Percentiles rank a stretch among this genome's conserved stretches.
These are phyloP conservation scores for Epichloe bromicola DNA, from an alignment of 2,329 filamentous ascomycete genomes.

Conservation along the genomic window DNA sequence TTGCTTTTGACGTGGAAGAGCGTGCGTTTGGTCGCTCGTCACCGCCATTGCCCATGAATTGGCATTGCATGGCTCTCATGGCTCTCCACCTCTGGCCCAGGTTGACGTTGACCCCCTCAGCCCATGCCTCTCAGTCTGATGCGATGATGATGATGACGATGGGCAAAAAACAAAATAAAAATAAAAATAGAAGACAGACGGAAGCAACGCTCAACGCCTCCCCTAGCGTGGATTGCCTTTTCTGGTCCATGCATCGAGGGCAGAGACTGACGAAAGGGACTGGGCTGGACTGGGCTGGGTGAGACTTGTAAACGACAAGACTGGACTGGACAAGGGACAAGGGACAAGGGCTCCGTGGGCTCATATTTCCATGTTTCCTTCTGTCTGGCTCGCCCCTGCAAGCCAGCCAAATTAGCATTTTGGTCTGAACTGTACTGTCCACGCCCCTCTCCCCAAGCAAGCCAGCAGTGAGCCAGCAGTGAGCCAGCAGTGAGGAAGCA, in stretches of 20 bases:
- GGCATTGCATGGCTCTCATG: background rate
- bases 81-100: background rate
- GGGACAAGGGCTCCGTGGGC: background rate
- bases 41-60: background rate
- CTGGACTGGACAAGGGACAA: background rate
- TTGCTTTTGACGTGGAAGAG: background rate
- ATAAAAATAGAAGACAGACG: background rate
- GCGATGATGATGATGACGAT: background rate
- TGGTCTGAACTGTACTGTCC: too few species aligned
- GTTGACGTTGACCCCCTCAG: background rate
- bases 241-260: background rate
- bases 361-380: background rate
- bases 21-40: background rate
- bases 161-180: background rate
- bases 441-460: too few species aligned
- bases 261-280: background rate
- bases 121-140: background rate
- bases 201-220: background rate
- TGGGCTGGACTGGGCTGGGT: background rate
- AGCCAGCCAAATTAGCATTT: background rate
- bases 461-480: too few species aligned
- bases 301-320: background rate
- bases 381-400: conserved; percentile 1
- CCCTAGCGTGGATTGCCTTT: background rate
- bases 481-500: too few species aligned